A percentile compares a stretch with the other conserved stretches of the same genome.
Evolutionary conservation across 2,329 filamentous ascomycete species (phyloP).

Genomic region (Pseudogymnoascus sp.): DNA sequence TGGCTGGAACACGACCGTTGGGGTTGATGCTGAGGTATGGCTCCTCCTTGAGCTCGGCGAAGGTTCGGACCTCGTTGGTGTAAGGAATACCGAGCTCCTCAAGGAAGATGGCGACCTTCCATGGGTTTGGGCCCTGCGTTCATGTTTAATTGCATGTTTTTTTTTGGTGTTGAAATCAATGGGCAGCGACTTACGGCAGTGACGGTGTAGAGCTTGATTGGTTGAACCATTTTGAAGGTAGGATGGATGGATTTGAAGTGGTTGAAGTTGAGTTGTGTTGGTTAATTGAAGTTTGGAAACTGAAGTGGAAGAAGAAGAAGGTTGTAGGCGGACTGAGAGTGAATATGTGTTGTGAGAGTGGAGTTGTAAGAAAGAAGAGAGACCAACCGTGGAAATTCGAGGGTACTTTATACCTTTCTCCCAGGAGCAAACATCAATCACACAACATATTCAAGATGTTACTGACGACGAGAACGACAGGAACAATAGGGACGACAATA

Average conservation of each 20-base stretch:
- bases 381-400: background rate
- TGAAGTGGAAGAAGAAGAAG: background rate
- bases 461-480: background rate
- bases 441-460: background rate
- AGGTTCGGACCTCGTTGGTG: constrained; percentile 25
- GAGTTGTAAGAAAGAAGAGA: background rate
- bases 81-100: constrained; percentile 36
- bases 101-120: constrained; percentile 36
- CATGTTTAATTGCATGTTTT: background rate
- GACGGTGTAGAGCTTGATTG: constrained; percentile 5
- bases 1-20: constrained; percentile 21
- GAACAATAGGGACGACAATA: background rate
- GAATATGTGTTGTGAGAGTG: background rate
- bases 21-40: constrained; percentile 27
- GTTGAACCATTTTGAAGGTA: constrained; percentile 4
- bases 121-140: constrained; percentile 11
- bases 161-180: background rate
- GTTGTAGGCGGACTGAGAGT: background rate
- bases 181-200: background rate
- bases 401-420: constrained; percentile 1
- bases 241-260: background rate
- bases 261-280: background rate
- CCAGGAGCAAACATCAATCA: background rate
- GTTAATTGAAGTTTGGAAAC: background rate
- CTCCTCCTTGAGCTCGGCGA: constrained; percentile 31